Evolutionary conservation across 345 rosid species (phyloP), one percentile per base, ranked within the genome.

Genomic region (Ceriops tagal): DNA sequence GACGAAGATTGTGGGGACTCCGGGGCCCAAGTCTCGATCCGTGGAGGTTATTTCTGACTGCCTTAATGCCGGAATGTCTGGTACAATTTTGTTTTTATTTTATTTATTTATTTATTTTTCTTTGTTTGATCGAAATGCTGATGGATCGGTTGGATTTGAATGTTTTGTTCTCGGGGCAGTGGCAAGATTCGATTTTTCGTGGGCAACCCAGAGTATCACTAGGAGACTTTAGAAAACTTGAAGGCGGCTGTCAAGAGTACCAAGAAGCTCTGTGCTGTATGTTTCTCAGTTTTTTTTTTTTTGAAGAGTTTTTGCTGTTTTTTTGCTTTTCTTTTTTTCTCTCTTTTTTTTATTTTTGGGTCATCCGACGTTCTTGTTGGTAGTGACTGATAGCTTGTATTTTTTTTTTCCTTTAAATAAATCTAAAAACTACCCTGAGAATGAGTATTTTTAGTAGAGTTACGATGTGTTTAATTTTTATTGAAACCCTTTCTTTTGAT

Each of bases 1-100:
- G 79, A 76, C 79, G 27, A 76, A 76, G 72, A 76, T 76, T 24
- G 79, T 76, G 6, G 79, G 79, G 47, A 76, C 75, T 18, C 61
- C 71, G 15, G 79, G 79, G 8, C 79, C 79, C 32, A 76, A 66
- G 26, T 76, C 79, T 62, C 79, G 75, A 55, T 76, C 75, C 18
- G 65, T 62, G 18, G 79, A 76, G 32, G 60, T 62, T 26, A 71
- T 76, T 56, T 71, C 79, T 7, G 22, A 69, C 15, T 76, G 79
- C 75, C 72, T 76, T 16, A 76, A 61, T 15, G 72, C 71, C n/a
- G 79, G 79, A 19, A 76, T 76, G 79, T 76, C 79, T 6, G 79
- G 79, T 76, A 52, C 51, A n/a, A 18, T 16, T 46, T 52, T 2
- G n/a, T 26, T 32, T 8, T 6, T 1, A 2, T 16, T 16, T 21